A percentile compares a stretch with the other conserved stretches of the same genome.
phyloP scores from a whole-genome alignment of 192 early-diverging fungal species.

The Backusella tarrabulga region DNA sequence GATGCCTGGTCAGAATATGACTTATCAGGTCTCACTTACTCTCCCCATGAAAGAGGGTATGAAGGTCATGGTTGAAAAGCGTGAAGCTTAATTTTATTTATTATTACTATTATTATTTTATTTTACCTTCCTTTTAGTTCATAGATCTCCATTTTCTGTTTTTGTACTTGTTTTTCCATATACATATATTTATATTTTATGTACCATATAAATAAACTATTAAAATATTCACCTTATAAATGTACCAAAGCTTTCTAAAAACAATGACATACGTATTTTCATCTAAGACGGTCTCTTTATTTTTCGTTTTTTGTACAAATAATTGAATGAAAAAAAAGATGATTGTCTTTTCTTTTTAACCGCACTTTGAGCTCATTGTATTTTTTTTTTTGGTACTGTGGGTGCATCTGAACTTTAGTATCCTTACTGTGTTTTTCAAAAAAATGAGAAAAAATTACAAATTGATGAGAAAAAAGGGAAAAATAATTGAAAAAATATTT shows the following conservation, averaged over 20 bases:
- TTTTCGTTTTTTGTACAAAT: neutral
- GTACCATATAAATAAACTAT: neutral
- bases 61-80: slow-evolving; percentile 31
- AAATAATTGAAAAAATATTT: too few relatives aligned
- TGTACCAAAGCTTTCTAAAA: neutral
- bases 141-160: neutral
- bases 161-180: neutral
- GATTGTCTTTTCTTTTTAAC: too few relatives aligned
- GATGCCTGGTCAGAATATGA: slow-evolving; percentile 33
- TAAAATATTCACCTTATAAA: neutral
- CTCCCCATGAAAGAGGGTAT: slow-evolving; percentile 33
- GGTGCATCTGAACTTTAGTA: too few relatives aligned
- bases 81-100: neutral
- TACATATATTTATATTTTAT: neutral
- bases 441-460: too few relatives aligned
- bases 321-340: too few relatives aligned
- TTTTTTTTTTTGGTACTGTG: too few relatives aligned
- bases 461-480: too few relatives aligned
- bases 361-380: too few relatives aligned
- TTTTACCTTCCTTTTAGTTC: neutral
- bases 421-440: too few relatives aligned
- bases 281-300: neutral
- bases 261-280: neutral
- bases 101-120: neutral
- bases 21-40: slow-evolving; percentile 25